Conservation (phyloP, 352 stramenopile genomes). For the Phytophthora sansomeana region DNA sequence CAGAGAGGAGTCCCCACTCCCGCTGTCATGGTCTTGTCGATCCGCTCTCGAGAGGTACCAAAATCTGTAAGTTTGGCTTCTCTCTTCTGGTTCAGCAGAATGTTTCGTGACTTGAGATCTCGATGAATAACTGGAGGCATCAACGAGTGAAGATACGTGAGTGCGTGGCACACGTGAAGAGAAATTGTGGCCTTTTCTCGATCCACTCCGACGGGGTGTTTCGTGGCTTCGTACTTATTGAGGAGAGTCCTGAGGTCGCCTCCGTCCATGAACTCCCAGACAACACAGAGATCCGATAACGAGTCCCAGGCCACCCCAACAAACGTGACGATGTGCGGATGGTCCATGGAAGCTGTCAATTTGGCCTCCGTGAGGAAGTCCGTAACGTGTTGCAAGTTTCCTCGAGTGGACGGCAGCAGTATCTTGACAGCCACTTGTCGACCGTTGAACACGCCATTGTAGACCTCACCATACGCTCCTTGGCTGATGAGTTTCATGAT, state of each 20-base stretch:
- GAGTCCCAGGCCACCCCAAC: constrained; percentile 60
- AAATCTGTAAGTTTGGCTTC: constrained; percentile 75
- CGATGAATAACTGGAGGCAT: constrained; percentile 35
- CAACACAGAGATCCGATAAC: constrained; percentile 52
- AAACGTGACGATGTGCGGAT: constrained; percentile 62
- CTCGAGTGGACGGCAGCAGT: constrained; percentile 31
- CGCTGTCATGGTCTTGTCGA: constrained; percentile 42
- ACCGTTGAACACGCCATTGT: constrained; percentile 38
- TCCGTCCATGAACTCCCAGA: constrained; percentile 59
- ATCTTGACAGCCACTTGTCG: constrained; percentile 54
- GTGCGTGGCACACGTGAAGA: constrained; percentile 36
- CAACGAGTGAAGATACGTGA: constrained; percentile 36
- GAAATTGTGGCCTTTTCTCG: constrained; percentile 42
- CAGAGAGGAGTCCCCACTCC: constrained; percentile 25
- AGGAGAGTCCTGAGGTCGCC: constrained; percentile 50
- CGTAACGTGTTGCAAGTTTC: constrained; percentile 40
- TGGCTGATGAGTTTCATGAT: constrained; percentile 33
- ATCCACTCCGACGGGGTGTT: constrained; percentile 27
- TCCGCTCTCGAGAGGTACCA: constrained; percentile 53
- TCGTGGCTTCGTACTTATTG: constrained; percentile 12
- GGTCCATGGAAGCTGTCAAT: constrained; percentile 50
- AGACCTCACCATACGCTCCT: constrained; percentile 55
- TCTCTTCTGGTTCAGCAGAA: constrained; percentile 40
- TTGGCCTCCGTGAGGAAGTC: constrained; percentile 68
- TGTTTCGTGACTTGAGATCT: constrained; percentile 50